A percentile compares a stretch with the other conserved stretches of the same genome.
Conservation (phyloP, 768 basidiomycete genomes). For the Clitopilus passeckerianus region DNA sequence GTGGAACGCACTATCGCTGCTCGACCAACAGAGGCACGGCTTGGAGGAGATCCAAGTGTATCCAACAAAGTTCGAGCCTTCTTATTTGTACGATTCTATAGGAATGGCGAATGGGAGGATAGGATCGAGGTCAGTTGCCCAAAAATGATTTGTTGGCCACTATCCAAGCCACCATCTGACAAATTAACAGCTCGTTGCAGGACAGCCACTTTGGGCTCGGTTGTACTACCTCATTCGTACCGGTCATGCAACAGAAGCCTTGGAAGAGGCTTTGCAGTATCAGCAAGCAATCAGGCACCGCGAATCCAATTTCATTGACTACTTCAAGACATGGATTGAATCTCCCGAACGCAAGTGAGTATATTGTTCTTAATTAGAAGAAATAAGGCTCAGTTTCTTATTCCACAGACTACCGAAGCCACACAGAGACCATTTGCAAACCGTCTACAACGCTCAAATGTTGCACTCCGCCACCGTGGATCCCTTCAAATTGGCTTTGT, state of each 20-base stretch:
- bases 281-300: slow-evolving; percentile 70
- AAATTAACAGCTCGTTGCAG: slow-evolving; percentile 62
- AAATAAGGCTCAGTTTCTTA: background rate
- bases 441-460: slow-evolving; percentile 84
- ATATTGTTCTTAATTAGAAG: background rate
- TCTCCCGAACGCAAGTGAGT: slow-evolving; percentile 72
- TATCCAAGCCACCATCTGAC: background rate
- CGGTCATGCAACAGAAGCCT: slow-evolving; percentile 77
- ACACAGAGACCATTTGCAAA: slow-evolving; percentile 76
- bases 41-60: slow-evolving; percentile 90
- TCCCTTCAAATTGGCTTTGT: slow-evolving; percentile 94
- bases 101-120: slow-evolving; percentile 81
- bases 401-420: slow-evolving; percentile 57
- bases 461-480: slow-evolving; percentile 83
- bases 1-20: slow-evolving; percentile 80
- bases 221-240: slow-evolving; percentile 90
- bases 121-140: slow-evolving; percentile 67
- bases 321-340: slow-evolving; percentile 81
- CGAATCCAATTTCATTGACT: slow-evolving; percentile 78
- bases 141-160: slow-evolving; percentile 1
- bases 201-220: slow-evolving; percentile 90
- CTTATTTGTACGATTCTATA: slow-evolving; percentile 73
- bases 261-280: slow-evolving; percentile 66
- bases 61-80: slow-evolving; percentile 90
- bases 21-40: slow-evolving; percentile 74